A percentile compares a stretch with the other conserved stretches of the same genome.
These are phyloP conservation scores for Mycosphaerelloides madeirae DNA, from an alignment of 2,329 filamentous ascomycete species.

Conservation along the genomic window DNA sequence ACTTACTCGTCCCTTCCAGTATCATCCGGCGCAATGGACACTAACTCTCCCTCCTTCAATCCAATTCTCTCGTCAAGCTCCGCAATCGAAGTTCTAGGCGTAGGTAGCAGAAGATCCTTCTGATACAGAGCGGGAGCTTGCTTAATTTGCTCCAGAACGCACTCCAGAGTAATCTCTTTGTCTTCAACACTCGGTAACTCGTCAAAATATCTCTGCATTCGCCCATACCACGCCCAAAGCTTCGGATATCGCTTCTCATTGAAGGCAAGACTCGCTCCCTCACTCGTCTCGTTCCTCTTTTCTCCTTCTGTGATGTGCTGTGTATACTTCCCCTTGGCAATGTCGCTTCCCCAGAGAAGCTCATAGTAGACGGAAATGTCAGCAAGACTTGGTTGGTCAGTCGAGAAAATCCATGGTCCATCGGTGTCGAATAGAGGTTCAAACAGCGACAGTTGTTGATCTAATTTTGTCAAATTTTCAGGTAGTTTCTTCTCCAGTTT, in stretches of 20 bases:
- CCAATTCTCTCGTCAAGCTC: conserved; percentile 31
- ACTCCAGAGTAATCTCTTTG: conserved; percentile 16
- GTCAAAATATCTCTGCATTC: conserved; percentile 31
- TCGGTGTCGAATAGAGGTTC: conserved; percentile 33
- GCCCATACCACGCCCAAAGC: conserved; percentile 34
- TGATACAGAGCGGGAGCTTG: conserved; percentile 19
- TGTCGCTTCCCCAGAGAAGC: conserved; percentile 37
- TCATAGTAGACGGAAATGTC: conserved; percentile 39
- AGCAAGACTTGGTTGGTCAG: conserved; percentile 32
- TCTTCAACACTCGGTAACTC: conserved; percentile 28
- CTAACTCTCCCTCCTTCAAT: conserved; percentile 27
- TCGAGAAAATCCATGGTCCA: conserved; percentile 35
- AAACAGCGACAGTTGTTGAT: conserved; percentile 36
- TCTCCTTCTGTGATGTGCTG: conserved; percentile 36
- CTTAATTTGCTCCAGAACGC: conserved; percentile 27
- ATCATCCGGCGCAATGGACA: conserved; percentile 38
- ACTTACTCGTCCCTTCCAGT: conserved; percentile 34
- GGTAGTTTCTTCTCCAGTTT: conserved; percentile 39
- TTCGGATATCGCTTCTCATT: conserved; percentile 36
- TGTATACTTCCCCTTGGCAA: conserved; percentile 33
- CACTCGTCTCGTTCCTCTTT: conserved; percentile 22
- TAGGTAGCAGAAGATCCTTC: conserved; percentile 29
- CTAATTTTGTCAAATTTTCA: conserved; percentile 34
- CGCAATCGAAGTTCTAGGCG: conserved; percentile 23
- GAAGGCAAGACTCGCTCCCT: conserved; percentile 29